Evolutionary conservation across 352 stramenopile genomes (phyloP).

Genomic region (Thraustochytrium sp.): DNA sequence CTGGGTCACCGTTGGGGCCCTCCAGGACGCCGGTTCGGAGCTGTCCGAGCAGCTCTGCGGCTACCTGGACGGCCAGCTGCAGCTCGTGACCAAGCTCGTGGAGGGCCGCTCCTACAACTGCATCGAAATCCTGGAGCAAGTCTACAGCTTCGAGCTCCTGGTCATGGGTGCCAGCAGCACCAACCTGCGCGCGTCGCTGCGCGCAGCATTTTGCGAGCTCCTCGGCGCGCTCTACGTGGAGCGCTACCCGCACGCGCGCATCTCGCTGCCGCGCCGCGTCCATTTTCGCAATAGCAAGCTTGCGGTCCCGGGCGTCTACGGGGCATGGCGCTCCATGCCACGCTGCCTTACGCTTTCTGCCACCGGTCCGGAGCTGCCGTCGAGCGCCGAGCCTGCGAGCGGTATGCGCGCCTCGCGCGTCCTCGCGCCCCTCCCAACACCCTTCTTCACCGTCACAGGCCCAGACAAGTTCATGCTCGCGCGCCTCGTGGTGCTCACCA

Average conservation of each 20-base stretch:
- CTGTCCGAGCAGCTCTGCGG: not conserved
- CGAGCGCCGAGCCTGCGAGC: not conserved
- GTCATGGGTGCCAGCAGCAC: not conserved
- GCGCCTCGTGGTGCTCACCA: not conserved
- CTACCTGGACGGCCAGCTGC: not conserved
- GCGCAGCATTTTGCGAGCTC: not conserved
- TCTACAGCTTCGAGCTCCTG: not conserved
- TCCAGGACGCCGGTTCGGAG: not conserved
- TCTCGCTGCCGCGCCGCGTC: not conserved
- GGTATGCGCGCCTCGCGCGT: not conserved
- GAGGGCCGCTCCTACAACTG: constrained; percentile 20
- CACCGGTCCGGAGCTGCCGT: not conserved
- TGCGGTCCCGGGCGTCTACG: not conserved
- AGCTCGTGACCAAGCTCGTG: not conserved
- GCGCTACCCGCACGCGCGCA: not conserved
- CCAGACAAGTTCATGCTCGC: constrained; percentile 4
- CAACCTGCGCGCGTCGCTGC: not conserved
- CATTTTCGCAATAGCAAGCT: not conserved
- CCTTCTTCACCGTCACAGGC: not conserved
- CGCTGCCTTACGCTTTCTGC: not conserved
- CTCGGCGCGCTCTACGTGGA: constrained; percentile 5
- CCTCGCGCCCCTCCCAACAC: not conserved
- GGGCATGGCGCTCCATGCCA: not conserved
- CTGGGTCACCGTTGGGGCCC: not conserved
- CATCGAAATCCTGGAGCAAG: not conserved